A percentile compares a stretch with the other conserved stretches of the same genome.
Conservation (phyloP, 129 eudicot species). For the Calendula officinalis region DNA sequence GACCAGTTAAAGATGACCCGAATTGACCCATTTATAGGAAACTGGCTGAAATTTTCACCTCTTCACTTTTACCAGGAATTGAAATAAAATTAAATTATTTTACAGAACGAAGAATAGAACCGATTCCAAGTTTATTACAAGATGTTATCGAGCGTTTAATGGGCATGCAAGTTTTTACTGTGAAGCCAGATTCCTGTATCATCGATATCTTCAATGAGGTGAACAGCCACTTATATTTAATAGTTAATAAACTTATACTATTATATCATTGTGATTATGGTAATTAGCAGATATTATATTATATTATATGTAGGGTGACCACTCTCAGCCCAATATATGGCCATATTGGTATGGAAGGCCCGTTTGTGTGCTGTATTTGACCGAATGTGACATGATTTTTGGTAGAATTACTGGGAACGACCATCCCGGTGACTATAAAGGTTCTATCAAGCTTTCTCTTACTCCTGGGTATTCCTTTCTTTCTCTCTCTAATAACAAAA, state of each 20-base stretch:
- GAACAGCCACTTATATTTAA: slow-evolving; percentile 2
- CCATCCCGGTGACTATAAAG: slow-evolving; percentile 62
- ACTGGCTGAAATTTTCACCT: background rate
- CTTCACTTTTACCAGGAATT: slow-evolving; percentile 3
- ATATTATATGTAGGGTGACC: slow-evolving; percentile 51
- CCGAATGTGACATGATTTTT: slow-evolving; percentile 69
- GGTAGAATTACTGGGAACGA: slow-evolving; percentile 49
- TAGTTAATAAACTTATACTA: slow-evolving; percentile 2
- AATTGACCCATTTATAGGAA: background rate
- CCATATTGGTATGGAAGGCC: slow-evolving; percentile 76
- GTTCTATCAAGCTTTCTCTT: slow-evolving; percentile 62
- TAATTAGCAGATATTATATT: slow-evolving; percentile 20
- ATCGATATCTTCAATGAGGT: slow-evolving; percentile 76
- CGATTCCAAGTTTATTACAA: slow-evolving; percentile 63
- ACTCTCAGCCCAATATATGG: slow-evolving; percentile 72
- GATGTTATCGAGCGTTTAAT: slow-evolving; percentile 54
- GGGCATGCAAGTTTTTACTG: slow-evolving; percentile 45
- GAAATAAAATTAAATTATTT: background rate
- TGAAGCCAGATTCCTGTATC: slow-evolving; percentile 71
- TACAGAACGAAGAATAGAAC: slow-evolving; percentile 63
- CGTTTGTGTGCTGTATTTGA: slow-evolving; percentile 50
- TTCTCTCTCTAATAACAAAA: background rate
- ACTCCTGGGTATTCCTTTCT: slow-evolving; percentile 62
- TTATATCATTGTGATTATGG: slow-evolving; percentile 4
- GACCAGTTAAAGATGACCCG: background rate